Conservation (phyloP, 495 filamentous ascomycete genomes). For the Glutinoglossum americanum region DNA sequence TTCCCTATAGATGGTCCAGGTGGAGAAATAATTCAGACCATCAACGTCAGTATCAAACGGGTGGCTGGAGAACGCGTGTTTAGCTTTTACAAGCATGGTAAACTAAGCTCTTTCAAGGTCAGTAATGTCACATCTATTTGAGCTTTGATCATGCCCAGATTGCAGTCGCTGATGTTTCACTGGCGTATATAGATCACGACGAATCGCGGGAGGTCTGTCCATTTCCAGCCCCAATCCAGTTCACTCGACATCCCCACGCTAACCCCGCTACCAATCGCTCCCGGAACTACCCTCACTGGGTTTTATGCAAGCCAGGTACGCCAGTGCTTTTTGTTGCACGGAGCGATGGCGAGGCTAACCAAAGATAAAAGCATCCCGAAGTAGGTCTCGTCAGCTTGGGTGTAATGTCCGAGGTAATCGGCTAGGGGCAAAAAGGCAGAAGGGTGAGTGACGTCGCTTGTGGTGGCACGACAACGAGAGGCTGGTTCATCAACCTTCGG, state of each 20-base stretch:
- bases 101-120: constrained; percentile 7
- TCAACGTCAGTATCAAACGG: constrained; percentile 5
- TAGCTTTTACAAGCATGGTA: constrained; percentile 5
- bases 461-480: too few species aligned
- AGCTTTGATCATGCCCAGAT: background rate
- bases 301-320: background rate
- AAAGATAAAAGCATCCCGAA: background rate
- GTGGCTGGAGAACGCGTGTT: background rate
- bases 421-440: too few species aligned
- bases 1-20: constrained; percentile 7
- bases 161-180: background rate
- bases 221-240: background rate
- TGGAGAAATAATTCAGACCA: constrained; percentile 7
- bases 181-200: background rate
- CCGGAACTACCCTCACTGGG: background rate
- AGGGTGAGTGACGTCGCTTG: too few species aligned
- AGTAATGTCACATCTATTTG: background rate
- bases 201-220: background rate
- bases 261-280: background rate
- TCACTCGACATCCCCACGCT: background rate
- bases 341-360: background rate
- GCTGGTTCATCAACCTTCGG: too few species aligned
- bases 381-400: background rate
- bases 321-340: background rate
- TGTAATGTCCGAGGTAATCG: background rate